Evolutionary conservation across 257 asterid genomes (phyloP).

Genomic region (Marsdenia floribunda): DNA sequence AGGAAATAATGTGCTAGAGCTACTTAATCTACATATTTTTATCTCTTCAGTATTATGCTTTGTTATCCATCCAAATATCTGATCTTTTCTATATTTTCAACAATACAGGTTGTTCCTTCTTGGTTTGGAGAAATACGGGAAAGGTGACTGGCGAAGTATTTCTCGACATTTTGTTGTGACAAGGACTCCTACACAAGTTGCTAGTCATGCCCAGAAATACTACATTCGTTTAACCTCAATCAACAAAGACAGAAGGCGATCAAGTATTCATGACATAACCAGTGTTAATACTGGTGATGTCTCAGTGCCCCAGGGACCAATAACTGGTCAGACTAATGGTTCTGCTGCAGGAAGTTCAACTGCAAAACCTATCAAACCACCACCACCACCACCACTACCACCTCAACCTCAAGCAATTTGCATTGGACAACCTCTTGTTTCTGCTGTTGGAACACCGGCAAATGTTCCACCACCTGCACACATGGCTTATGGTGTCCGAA

Average conservation of each 20-base stretch:
- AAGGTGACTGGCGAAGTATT: conserved; percentile 95
- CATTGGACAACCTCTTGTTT: conserved; percentile 57
- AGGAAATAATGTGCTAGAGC: too few relatives aligned
- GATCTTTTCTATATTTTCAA: neutral
- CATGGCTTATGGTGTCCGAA: conserved; percentile 49
- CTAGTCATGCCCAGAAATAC: conserved; percentile 94
- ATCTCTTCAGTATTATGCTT: neutral
- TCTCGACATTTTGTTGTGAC: conserved; percentile 83
- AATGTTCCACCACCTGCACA: conserved; percentile 45
- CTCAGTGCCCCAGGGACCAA: conserved; percentile 60
- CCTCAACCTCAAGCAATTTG: conserved; percentile 38
- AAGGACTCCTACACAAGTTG: conserved; percentile 92
- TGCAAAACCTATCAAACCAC: conserved; percentile 42
- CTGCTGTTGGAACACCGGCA: conserved; percentile 70
- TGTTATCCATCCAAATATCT: neutral
- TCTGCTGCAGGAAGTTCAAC: conserved; percentile 34
- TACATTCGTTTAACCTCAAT: conserved; percentile 81
- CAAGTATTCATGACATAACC: conserved; percentile 92
- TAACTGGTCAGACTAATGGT: conserved; percentile 66
- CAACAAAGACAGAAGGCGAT: conserved; percentile 84
- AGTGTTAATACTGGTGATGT: conserved; percentile 58
- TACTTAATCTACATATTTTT: too few relatives aligned
- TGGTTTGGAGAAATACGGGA: conserved; percentile 83
- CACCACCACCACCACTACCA: conserved; percentile 30
- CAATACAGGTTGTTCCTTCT: conserved; percentile 70